Conservation (phyloP, 441 rosid genomes). For the Euphorbia schlechtendalii region DNA sequence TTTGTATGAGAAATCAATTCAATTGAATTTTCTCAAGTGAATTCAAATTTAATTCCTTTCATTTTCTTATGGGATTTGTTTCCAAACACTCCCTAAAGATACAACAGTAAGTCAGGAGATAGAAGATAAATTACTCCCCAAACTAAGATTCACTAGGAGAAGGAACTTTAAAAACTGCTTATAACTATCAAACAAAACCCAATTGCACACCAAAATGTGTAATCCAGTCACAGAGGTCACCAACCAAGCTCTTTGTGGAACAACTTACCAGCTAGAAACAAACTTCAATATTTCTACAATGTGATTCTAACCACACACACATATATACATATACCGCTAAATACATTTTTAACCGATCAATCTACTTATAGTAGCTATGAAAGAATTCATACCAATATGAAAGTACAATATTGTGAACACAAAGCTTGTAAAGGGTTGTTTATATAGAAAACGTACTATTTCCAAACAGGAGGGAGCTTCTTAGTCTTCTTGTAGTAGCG, state of each 20-base stretch:
- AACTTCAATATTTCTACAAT: too few relatives aligned
- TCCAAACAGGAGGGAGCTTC: constrained; percentile 85
- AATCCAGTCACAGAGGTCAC: not conserved
- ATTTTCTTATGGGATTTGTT: too few relatives aligned
- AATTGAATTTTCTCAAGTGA: too few relatives aligned
- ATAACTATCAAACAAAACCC: not conserved
- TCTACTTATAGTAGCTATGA: not conserved
- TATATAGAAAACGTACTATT: constrained; percentile 41
- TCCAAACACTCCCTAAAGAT: too few relatives aligned
- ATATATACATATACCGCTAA: not conserved
- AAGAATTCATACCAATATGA: not conserved
- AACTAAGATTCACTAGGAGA: not conserved
- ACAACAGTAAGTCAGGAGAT: not conserved
- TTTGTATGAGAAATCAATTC: too few relatives aligned
- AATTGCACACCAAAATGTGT: not conserved
- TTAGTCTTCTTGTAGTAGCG: constrained; percentile 80
- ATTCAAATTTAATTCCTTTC: too few relatives aligned
- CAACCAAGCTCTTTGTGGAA: too few relatives aligned
- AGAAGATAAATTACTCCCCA: not conserved
- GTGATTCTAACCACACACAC: not conserved
- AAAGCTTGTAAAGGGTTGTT: not conserved
- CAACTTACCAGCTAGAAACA: too few relatives aligned
- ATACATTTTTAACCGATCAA: not conserved
- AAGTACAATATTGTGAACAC: not conserved
- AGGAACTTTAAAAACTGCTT: not conserved